Base-by-base conservation (phyloP, 257 asterid genomes). In the Coffea eugenioides region DNA sequence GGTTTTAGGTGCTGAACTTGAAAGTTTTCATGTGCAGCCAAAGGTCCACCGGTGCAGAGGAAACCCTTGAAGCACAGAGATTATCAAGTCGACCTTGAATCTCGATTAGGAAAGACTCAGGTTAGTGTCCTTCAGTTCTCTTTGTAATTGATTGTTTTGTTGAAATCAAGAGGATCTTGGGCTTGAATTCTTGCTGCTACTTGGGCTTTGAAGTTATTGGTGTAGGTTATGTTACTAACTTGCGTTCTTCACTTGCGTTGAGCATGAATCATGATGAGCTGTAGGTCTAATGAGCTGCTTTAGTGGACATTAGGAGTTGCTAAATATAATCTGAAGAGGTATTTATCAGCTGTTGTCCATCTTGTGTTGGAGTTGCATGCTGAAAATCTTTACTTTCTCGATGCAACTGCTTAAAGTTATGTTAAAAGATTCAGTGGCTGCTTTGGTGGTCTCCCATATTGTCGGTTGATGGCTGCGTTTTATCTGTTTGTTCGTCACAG, bases 81-180 rank as follows among this genome's bases (percentile, higher is more conserved):
- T 91, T 95, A 88, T 83, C 95, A 95, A 86, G 99, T 95, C 78
- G 97, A 95, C 89, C 99, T 95, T 14, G 98, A 95, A 85, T 95
- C 99, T 62, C 97, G 99, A 20, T 75, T 95, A 87, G 99, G 99
- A 73, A 95, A 95, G 88, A 95, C 98, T 12, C 99, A 95, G 99
- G 99, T 93, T 77, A 41, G 82, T 56, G 27, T 73, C 20, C 31
- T 62, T 74, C 13, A 31, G 3, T 36, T 67, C 41, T 34, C 61
- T 73, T 36, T 64, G 10, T 39, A 15, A 6, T n/a, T 13, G 43
- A 39, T 39, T 3, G 5, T 39, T 39, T 31, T 31, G 34, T 31
- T 31, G 34, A 31, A 31, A 31, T 31, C 43, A 39, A 23, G 36
- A 75, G 71, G 51, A 73, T 16, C 9, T 72, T 31, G 12, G 10